phyloP scores from a whole-genome alignment of 768 basidiomycete genomes.

The Auricularia cornea region DNA sequence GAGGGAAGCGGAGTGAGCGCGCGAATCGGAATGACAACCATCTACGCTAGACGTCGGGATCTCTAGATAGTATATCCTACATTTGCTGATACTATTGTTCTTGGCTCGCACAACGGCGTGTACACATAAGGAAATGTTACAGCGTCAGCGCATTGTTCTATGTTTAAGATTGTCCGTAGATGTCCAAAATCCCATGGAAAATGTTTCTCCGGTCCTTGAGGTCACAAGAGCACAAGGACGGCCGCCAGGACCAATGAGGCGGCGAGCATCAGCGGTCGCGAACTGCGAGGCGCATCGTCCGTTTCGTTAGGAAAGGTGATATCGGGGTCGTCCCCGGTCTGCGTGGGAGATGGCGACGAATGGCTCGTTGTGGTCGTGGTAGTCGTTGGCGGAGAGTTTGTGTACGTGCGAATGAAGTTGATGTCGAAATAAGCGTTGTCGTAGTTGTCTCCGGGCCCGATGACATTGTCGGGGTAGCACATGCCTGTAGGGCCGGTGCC shows the following conservation, averaged over 20 bases:
- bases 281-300: too few species aligned
- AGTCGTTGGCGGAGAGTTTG: conserved; percentile 16
- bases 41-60: too few species aligned
- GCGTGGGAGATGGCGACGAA: neutral
- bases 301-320: too few species aligned
- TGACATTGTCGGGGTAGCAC: conserved; percentile 41
- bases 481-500: conserved; percentile 20
- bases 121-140: neutral
- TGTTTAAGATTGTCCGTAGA: neutral
- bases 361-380: neutral
- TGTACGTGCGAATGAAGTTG: conserved; percentile 54
- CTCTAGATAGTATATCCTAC: neutral
- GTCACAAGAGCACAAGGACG: neutral
- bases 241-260: neutral
- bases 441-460: conserved; percentile 44
- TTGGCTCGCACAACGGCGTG: neutral
- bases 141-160: neutral
- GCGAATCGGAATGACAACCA: neutral
- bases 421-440: conserved; percentile 62
- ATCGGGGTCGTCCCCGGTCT: too few species aligned
- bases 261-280: too few species aligned
- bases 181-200: neutral
- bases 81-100: neutral
- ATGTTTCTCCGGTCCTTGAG: too few species aligned
- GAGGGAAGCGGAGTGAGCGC: neutral